phyloP scores from a whole-genome alignment of 176 grass and related monocot species.

The Ensete ventricosum region DNA sequence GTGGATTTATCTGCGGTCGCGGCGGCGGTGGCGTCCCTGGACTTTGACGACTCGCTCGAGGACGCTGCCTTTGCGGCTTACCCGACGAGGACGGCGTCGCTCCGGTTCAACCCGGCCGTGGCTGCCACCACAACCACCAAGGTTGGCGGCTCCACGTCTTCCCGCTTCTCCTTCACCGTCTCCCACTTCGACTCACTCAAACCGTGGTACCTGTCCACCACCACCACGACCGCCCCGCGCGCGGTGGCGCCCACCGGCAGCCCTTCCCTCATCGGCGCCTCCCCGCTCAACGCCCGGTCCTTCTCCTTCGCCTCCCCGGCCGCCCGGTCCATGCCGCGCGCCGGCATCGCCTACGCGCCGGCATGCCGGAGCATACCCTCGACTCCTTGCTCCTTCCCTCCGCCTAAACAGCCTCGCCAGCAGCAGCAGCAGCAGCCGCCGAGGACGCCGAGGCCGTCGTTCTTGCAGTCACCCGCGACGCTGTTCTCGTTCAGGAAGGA shows the following conservation, averaged over 20 bases:
- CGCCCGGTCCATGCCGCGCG: slow-evolving; percentile 36
- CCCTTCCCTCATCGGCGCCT: slow-evolving; percentile 83
- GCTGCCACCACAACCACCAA: slow-evolving; percentile 8
- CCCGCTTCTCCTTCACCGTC: slow-evolving; percentile 80
- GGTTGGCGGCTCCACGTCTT: slow-evolving; percentile 53
- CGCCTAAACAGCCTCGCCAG: slow-evolving; percentile 27
- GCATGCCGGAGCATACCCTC: slow-evolving; percentile 3
- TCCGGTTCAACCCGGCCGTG: slow-evolving; percentile 52
- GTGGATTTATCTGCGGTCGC: slow-evolving; percentile 61
- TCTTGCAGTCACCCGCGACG: slow-evolving; percentile 78
- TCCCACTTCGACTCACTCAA: slow-evolving; percentile 82
- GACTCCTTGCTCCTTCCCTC: slow-evolving; percentile 16
- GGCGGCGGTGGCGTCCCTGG: slow-evolving; percentile 63
- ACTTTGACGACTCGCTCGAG: slow-evolving; percentile 91
- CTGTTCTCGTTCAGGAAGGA: slow-evolving; percentile 79
- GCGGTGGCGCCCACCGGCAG: slow-evolving; percentile 45
- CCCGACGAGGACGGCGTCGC: slow-evolving; percentile 74
- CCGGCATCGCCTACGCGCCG: background rate
- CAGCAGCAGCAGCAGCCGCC: slow-evolving; percentile 12
- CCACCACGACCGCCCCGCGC: slow-evolving; percentile 48
- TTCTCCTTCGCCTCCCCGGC: slow-evolving; percentile 97
- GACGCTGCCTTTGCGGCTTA: slow-evolving; percentile 64
- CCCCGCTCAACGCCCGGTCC: slow-evolving; percentile 79
- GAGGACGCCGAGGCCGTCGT: slow-evolving; percentile 80
- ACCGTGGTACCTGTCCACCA: slow-evolving; percentile 95